These are phyloP conservation scores for Psilocybe sp. DNA, from an alignment of 768 basidiomycete species.

Conservation along the genomic window DNA sequence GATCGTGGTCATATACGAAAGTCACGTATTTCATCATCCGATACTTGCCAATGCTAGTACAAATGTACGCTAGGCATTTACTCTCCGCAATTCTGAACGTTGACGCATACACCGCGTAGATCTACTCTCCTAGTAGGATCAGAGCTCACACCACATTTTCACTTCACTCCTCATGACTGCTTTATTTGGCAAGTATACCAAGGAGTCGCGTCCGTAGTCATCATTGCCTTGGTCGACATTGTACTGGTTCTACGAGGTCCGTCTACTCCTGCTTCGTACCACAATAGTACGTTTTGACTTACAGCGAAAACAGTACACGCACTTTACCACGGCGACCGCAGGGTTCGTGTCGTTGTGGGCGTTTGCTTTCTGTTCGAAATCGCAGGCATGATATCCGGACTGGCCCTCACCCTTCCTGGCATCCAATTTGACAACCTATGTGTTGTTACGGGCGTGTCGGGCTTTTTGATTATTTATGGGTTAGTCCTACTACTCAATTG, in stretches of 20 bases:
- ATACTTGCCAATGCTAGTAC: conserved; percentile 33
- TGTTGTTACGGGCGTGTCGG: conserved; percentile 24
- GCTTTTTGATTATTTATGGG: conserved; percentile 29
- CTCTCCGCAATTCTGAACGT: not conserved
- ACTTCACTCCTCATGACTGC: conserved; percentile 37
- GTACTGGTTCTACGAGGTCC: conserved; percentile 39
- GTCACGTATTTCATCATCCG: conserved; percentile 33
- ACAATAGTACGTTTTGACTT: not conserved
- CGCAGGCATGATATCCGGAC: conserved; percentile 25
- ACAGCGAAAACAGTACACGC: conserved; percentile 28
- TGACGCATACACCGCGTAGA: conserved; percentile 12
- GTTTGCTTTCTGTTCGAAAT: conserved; percentile 28
- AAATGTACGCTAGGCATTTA: conserved; percentile 27
- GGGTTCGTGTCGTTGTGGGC: conserved; percentile 23
- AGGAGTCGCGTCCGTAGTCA: conserved; percentile 26
- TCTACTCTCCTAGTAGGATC: conserved; percentile 33
- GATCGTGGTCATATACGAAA: conserved; percentile 32
- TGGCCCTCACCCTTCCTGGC: conserved; percentile 25
- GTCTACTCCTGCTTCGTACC: conserved; percentile 1
- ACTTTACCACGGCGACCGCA: conserved; percentile 33
- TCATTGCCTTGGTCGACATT: conserved; percentile 32
- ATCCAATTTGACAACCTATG: conserved; percentile 33
- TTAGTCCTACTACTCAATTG: conserved; percentile 10
- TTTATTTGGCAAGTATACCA: conserved; percentile 45
- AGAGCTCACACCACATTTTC: conserved; percentile 30